Conservation (phyloP, 208 protist species). For the Jaenimonas drosophilae region DNA sequence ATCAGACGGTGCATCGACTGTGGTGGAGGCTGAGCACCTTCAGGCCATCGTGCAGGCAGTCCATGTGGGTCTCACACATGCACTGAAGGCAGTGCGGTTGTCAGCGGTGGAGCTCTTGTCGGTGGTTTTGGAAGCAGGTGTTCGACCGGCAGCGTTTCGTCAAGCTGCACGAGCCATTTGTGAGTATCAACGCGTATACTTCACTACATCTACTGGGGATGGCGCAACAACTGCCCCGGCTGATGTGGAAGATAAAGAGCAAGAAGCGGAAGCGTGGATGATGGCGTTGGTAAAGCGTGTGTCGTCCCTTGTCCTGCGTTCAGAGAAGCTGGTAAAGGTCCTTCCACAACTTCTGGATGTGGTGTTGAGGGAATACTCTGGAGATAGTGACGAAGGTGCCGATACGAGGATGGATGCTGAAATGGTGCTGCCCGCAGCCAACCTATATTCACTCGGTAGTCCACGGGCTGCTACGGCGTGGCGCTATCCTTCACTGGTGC, state of each 20-base stretch:
- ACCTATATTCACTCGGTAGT: not conserved
- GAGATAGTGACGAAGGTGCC: too few relatives aligned
- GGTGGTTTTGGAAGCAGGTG: constrained; percentile 17
- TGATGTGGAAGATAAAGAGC: not conserved
- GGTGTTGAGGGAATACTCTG: too few relatives aligned
- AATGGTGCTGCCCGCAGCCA: too few relatives aligned
- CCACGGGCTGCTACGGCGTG: constrained; percentile 4
- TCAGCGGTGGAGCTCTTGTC: constrained; percentile 45
- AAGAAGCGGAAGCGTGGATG: constrained; percentile 34
- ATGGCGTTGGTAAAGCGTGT: constrained; percentile 43
- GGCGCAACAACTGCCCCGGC: not conserved
- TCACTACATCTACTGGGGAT: not conserved
- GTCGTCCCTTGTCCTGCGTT: constrained; percentile 38
- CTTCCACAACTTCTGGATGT: constrained; percentile 23
- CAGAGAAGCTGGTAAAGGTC: constrained; percentile 27
- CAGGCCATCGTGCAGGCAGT: constrained; percentile 32
- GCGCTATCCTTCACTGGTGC: constrained; percentile 24
- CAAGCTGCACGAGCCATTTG: too few relatives aligned
- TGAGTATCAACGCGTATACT: too few relatives aligned
- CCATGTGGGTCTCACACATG: constrained; percentile 61
- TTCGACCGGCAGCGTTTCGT: constrained; percentile 23
- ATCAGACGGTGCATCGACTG: not conserved
- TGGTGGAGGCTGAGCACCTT: constrained; percentile 20
- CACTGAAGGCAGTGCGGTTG: constrained; percentile 40
- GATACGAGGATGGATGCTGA: not conserved